Conservation (phyloP, 1,284 basidiomycete species). For the Heliocybe sulcata region DNA sequence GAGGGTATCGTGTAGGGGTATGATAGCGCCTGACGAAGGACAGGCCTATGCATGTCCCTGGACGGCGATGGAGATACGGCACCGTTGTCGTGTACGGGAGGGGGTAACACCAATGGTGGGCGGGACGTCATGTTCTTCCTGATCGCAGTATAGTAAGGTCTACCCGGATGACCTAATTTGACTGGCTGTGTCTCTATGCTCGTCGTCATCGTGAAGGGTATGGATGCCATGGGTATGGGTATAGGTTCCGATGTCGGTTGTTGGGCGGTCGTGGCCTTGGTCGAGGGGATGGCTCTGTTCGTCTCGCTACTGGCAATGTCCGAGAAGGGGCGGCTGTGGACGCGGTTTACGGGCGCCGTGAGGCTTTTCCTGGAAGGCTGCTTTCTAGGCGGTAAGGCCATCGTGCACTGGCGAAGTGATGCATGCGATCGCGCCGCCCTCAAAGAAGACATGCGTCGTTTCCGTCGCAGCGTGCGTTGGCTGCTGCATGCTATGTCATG, state of each 20-base stretch:
- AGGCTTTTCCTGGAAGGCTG: background rate
- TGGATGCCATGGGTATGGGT: background rate
- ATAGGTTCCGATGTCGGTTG: background rate
- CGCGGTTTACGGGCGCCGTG: background rate
- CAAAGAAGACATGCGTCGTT: background rate
- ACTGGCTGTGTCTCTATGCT: background rate
- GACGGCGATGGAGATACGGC: background rate
- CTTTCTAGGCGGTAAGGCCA: background rate
- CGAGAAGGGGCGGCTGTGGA: background rate
- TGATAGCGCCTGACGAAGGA: background rate
- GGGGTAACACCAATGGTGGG: background rate
- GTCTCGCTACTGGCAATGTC: background rate
- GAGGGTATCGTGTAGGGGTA: background rate
- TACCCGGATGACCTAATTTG: background rate
- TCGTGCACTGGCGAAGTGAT: background rate
- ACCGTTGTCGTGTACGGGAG: background rate
- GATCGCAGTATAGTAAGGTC: background rate
- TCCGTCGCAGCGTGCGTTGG: background rate
- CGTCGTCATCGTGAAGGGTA: background rate
- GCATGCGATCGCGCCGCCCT: background rate
- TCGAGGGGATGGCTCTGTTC: background rate
- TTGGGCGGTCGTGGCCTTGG: background rate
- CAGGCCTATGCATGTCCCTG: background rate
- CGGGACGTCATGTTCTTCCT: background rate
- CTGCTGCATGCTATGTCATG: too few relatives aligned